Evolutionary conservation across 1,139 yeast species (phyloP), one percentile per base, ranked within the genome.

Genomic region (Kluyveromyces sp.): DNA sequence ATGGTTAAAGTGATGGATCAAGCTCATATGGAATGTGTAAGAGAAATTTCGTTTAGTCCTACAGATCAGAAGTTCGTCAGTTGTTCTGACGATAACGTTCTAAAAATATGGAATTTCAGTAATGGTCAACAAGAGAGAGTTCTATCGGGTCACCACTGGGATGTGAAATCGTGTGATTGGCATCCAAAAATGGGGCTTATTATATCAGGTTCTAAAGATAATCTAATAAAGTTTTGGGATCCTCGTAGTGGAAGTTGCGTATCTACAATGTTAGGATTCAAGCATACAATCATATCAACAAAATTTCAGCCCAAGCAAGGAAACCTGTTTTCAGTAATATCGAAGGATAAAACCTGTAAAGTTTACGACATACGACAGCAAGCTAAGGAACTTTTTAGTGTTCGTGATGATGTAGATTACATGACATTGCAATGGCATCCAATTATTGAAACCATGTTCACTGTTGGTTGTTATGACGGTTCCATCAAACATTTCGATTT

Each of bases 101-200:
- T 92, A 49, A 92, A 92, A 61, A 81, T 92, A 40, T 92, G 97
- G 97, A 88, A 90, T 64, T 92, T 92, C 66, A 84, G 86, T 62
- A 87, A 85, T 54, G 96, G 95, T 42, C 72, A 78, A 49, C 95
- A 88, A 58, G 99, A 92, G 61, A 68, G 88, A 41, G 74, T 79
- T 1, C 72, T 92, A 44, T 76, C 81, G 29, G 98, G 97, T 1
- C 99, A 92, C 67, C 96, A 94, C 61, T 92, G 99, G 99, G 99
- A 92, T 67, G 97, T 92, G 32, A 92, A 92, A 63, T 80, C 92
- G 49, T 89, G 95, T 45, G 97, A 92, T 64, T 92, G 99, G 99
- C 99, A 92, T 65, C 87, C 95, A 5, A 73, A 77, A 21, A 69
- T 88, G 64, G 97, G 97, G 0, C 73, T 94, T 36, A 76, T 86